These are phyloP conservation scores for Geotrichum histeridarum DNA, from an alignment of 1,139 yeast species.

Conservation along the genomic window DNA sequence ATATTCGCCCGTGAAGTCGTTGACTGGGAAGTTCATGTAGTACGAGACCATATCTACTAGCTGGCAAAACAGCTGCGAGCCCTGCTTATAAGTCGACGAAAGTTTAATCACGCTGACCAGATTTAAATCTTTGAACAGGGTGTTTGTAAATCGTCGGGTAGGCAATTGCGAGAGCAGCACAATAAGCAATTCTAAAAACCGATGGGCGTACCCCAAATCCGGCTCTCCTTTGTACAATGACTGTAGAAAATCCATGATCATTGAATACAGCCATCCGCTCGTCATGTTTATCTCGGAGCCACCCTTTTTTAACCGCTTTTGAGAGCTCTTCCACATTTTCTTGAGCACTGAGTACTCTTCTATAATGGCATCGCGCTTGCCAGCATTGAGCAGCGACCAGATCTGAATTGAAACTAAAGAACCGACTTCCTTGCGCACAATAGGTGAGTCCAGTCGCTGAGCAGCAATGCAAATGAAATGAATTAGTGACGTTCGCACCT, in stretches of 20 bases:
- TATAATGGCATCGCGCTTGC: slow-evolving; percentile 25
- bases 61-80: slow-evolving; percentile 11
- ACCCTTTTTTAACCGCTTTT: slow-evolving; percentile 24
- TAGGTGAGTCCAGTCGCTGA: slow-evolving; percentile 26
- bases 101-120: slow-evolving; percentile 23
- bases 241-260: slow-evolving; percentile 21
- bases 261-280: slow-evolving; percentile 29
- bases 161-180: slow-evolving; percentile 42
- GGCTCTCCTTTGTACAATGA: neutral
- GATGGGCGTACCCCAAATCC: slow-evolving; percentile 8
- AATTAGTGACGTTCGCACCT: slow-evolving; percentile 22
- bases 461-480: slow-evolving; percentile 31
- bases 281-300: slow-evolving; percentile 20
- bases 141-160: slow-evolving; percentile 40
- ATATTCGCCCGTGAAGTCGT: slow-evolving; percentile 42
- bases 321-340: slow-evolving; percentile 31
- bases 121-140: slow-evolving; percentile 35
- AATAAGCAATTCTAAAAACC: slow-evolving; percentile 33
- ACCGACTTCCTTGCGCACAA: slow-evolving; percentile 32
- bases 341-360: slow-evolving; percentile 23
- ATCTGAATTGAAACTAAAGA: slow-evolving; percentile 41
- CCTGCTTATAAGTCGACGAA: slow-evolving; percentile 12
- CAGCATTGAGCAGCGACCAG: slow-evolving; percentile 32
- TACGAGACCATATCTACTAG: slow-evolving; percentile 29
- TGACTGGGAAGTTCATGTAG: slow-evolving; percentile 40